Base-by-base conservation (phyloP, 208 protist genomes). In the Naegleria lovaniensis region DNA sequence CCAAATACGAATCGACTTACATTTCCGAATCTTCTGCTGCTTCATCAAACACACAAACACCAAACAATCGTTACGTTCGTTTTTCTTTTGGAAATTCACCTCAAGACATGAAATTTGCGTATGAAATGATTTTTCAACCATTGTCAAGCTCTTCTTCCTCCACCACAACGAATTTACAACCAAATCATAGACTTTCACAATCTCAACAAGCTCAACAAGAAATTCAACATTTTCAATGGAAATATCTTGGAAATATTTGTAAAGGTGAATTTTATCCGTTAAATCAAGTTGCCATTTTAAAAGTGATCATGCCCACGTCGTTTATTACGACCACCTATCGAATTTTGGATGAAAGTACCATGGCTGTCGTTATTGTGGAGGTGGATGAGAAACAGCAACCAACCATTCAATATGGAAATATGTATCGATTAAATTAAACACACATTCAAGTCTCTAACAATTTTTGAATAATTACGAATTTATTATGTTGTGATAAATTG, bases 331-430 rank as follows among this genome's bases (percentile, higher is more conserved):
- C 33, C 19, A 90, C 87, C 13, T 90, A 90, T 29, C n/a, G 38
- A 43, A 58, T 90, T 43, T 19, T 90, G 0, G 87, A 90, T 51
- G 36, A 90, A 22, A 51, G 55, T 51, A 90, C 87, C 1, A 90
- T 90, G 67, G 29, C 87, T 33, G 87, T 90, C 11, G n/a, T 36
- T 2, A 51, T 90, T 43, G 33, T 83, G 4, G 87, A 90, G 13
- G 41, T 90, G 0, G 87, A 90, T 48, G 87, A 55, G 13, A 79
- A 40, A n/a, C 16, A 55, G 36, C 38, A 52, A 51, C 87, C 87
- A 43, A 90, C 87, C 40, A 90, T 90, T 51, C 87, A 90, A 29
- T 90, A 90, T 58, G 87, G 87, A 43, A 90, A 79, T 38, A 90
- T 90, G 87, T 90, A 84, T 29, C 7, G 87, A 36, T 84, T 90